Conservation (phyloP, 1,284 basidiomycete species). For the Puccinia coronata region DNA sequence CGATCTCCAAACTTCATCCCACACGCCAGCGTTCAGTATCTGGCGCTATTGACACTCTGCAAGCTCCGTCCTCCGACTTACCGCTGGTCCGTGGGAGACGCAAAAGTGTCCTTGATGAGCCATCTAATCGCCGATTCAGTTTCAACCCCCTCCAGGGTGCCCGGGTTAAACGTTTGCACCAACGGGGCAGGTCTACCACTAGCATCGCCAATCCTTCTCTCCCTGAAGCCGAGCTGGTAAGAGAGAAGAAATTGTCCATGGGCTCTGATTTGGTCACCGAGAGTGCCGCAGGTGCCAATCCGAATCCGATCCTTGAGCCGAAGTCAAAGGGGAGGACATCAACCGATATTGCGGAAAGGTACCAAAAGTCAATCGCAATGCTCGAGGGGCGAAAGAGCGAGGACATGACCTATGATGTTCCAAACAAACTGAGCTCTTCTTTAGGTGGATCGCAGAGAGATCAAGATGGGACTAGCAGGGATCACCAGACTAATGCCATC, state of each 20-base stretch:
- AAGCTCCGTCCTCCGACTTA: background rate
- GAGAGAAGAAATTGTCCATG: background rate
- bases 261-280: background rate
- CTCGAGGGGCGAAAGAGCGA: conserved; percentile 34
- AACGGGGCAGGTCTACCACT: conserved; percentile 6
- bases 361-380: conserved; percentile 37
- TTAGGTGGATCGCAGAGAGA: background rate
- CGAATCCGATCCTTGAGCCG: background rate
- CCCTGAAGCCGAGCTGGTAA: background rate
- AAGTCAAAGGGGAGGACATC: conserved; percentile 39
- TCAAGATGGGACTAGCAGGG: conserved; percentile 3
- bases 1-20: background rate
- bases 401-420: conserved; percentile 33
- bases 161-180: conserved; percentile 21
- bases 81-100: background rate
- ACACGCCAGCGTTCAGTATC: background rate
- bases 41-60: background rate
- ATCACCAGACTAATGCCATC: background rate
- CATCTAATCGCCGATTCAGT: conserved; percentile 16
- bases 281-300: background rate
- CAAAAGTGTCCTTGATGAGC: conserved; percentile 29
- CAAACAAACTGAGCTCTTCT: background rate
- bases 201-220: conserved; percentile 6
- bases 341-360: conserved; percentile 43
- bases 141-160: conserved; percentile 8